Evolutionary conservation across 495 filamentous ascomycete species (phyloP).

Genomic region (Margaritispora aquatica): DNA sequence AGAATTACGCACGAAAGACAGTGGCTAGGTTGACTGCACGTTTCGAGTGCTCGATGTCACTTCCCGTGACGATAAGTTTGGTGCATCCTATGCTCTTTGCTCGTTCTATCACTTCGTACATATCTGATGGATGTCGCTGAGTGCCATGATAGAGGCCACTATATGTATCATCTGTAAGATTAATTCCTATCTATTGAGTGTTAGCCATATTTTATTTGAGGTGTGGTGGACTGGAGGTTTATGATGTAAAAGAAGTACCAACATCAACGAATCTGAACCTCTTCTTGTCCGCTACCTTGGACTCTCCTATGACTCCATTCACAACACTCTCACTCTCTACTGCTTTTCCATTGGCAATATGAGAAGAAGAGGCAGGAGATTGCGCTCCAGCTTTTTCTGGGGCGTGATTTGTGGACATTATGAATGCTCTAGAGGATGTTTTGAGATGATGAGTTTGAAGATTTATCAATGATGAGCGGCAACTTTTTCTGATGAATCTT

Average conservation of each 20-base stretch:
- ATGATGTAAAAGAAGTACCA: not conserved
- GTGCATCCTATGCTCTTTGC: constrained; percentile 69
- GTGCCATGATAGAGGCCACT: constrained; percentile 78
- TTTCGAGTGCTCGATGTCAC: constrained; percentile 69
- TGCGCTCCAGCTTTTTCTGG: not conserved
- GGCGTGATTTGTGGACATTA: constrained; percentile 4
- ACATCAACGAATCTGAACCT: constrained; percentile 18
- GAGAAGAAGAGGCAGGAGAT: not conserved
- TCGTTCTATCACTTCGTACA: constrained; percentile 67
- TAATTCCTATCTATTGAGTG: constrained; percentile 73
- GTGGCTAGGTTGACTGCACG: constrained; percentile 68
- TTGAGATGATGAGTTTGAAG: not conserved
- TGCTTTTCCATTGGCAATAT: not conserved
- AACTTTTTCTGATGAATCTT: not conserved
- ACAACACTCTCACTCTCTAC: not conserved
- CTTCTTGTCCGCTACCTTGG: not conserved
- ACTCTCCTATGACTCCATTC: not conserved
- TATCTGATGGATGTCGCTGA: constrained; percentile 71
- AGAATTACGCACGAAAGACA: not conserved
- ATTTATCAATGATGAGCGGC: not conserved
- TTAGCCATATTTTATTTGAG: no score
- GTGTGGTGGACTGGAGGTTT: no score
- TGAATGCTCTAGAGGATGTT: not conserved
- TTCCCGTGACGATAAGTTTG: constrained; percentile 94
- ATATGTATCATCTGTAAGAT: constrained; percentile 85